Evolutionary conservation across 2,329 filamentous ascomycete species (phyloP).

Genomic region (Rutstroemia sydowiana): DNA sequence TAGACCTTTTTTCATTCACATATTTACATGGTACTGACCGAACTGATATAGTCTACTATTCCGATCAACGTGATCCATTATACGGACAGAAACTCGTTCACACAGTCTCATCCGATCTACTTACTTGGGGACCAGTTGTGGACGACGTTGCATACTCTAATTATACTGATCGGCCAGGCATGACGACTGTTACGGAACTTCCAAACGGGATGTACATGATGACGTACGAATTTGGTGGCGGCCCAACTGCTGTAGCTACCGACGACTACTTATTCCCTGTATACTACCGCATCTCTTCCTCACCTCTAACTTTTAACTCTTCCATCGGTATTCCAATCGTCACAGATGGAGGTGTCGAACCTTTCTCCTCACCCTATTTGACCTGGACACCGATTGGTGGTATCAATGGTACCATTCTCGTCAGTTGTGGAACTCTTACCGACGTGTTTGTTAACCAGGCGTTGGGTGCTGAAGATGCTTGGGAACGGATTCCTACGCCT

Average conservation of each 20-base stretch:
- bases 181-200: slow-evolving; percentile 55
- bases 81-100: slow-evolving; percentile 65
- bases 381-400: slow-evolving; percentile 27
- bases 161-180: slow-evolving; percentile 59
- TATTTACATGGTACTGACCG: neutral
- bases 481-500: slow-evolving; percentile 25
- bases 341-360: slow-evolving; percentile 22
- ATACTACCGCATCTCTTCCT: slow-evolving; percentile 28
- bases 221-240: slow-evolving; percentile 45
- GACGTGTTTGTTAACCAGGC: slow-evolving; percentile 27
- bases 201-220: slow-evolving; percentile 51
- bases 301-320: slow-evolving; percentile 25
- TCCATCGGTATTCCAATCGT: slow-evolving; percentile 20
- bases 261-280: slow-evolving; percentile 25
- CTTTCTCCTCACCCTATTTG: slow-evolving; percentile 25
- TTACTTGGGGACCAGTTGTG: slow-evolving; percentile 50
- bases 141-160: slow-evolving; percentile 56
- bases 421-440: slow-evolving; percentile 20
- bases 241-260: slow-evolving; percentile 13
- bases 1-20: neutral
- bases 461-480: slow-evolving; percentile 23
- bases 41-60: slow-evolving; percentile 48
- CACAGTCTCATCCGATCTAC: slow-evolving; percentile 45
- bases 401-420: slow-evolving; percentile 26
- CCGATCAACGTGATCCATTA: slow-evolving; percentile 58